phyloP scores from a whole-genome alignment of 2,329 filamentous ascomycete genomes.

The Plectosphaerella cucumerina region DNA sequence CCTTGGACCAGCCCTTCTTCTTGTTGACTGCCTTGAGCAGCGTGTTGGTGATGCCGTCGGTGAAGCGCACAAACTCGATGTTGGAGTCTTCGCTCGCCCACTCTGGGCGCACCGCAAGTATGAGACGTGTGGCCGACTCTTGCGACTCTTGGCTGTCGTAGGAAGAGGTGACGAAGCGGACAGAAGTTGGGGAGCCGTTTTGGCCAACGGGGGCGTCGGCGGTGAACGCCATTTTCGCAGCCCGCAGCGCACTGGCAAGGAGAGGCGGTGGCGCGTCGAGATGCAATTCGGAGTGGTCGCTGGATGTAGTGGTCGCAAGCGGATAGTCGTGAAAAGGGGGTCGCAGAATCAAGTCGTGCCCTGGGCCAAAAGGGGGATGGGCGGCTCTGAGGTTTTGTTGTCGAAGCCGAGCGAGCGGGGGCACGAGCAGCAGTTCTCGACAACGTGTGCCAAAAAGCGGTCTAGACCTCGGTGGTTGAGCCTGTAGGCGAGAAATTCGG shows the following conservation, averaged over 20 bases:
- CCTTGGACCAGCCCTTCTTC: constrained; percentile 62
- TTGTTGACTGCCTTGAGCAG: constrained; percentile 73
- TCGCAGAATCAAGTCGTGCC: neutral
- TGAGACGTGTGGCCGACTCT: constrained; percentile 72
- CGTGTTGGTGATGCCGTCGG: constrained; percentile 97
- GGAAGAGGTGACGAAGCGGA: constrained; percentile 66
- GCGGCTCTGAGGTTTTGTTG: neutral
- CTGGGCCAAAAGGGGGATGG: neutral
- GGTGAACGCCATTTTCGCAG: constrained; percentile 11
- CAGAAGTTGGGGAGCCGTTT: constrained; percentile 36
- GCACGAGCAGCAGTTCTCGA: no score
- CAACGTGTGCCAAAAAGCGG: neutral
- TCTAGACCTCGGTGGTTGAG: neutral
- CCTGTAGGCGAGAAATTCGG: neutral
- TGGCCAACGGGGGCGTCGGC: constrained; percentile 17
- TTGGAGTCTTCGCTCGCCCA: constrained; percentile 73
- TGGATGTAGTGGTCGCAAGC: neutral
- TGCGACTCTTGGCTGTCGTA: constrained; percentile 78
- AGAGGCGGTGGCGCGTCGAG: neutral
- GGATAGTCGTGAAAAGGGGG: neutral
- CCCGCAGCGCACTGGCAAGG: no score
- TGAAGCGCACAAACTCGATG: constrained; percentile 86
- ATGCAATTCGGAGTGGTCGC: neutral
- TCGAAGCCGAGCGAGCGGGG: neutral
- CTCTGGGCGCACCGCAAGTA: constrained; percentile 75